These are phyloP conservation scores for Gyrodon lividus DNA, from an alignment of 768 basidiomycete species.

Conservation along the genomic window DNA sequence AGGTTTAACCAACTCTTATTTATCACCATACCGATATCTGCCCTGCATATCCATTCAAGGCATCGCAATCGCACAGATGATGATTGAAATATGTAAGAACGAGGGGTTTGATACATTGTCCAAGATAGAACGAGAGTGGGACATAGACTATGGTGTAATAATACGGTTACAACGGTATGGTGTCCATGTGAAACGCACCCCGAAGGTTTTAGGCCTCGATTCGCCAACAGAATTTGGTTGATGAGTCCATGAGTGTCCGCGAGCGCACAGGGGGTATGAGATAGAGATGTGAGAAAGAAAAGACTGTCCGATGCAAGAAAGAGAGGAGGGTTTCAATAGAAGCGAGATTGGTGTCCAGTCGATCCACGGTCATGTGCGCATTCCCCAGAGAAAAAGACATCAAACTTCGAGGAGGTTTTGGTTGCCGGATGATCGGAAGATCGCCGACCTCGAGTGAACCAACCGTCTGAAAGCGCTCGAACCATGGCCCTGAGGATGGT, in stretches of 20 bases:
- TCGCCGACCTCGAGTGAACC: slow-evolving; percentile 44
- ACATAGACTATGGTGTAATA: slow-evolving; percentile 19
- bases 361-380: slow-evolving; percentile 11
- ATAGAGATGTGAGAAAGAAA: slow-evolving; percentile 30
- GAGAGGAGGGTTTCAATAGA: slow-evolving; percentile 21
- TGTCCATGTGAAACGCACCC: slow-evolving; percentile 26
- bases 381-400: slow-evolving; percentile 8
- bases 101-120: slow-evolving; percentile 27
- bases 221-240: slow-evolving; percentile 1
- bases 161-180: slow-evolving; percentile 26
- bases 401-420: slow-evolving; percentile 29
- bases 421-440: slow-evolving; percentile 36
- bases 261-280: slow-evolving; percentile 14
- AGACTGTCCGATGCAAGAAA: slow-evolving; percentile 19
- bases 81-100: slow-evolving; percentile 22
- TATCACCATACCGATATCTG: neutral
- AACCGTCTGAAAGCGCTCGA: slow-evolving; percentile 39
- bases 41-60: slow-evolving; percentile 5
- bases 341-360: slow-evolving; percentile 21
- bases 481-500: slow-evolving; percentile 27
- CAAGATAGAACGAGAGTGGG: slow-evolving; percentile 34
- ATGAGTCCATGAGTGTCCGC: slow-evolving; percentile 19
- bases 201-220: slow-evolving; percentile 6
- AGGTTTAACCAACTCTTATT: neutral
- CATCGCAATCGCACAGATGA: slow-evolving; percentile 8